Evolutionary conservation across 306 rosid species (phyloP), one percentile per base, ranked within the genome.

Genomic region (Biancaea sappan): DNA sequence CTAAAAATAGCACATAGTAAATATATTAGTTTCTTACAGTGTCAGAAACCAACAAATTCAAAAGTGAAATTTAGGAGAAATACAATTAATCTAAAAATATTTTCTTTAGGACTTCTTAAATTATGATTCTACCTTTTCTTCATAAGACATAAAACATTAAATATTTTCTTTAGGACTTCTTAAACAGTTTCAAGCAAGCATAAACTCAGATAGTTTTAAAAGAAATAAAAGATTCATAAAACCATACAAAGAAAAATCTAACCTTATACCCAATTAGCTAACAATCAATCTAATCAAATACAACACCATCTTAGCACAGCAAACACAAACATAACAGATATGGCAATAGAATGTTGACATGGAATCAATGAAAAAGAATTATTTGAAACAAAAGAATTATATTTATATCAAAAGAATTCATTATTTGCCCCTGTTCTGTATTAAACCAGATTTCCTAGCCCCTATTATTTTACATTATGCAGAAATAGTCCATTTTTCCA

Each of bases 161-260:
- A n/a, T n/a, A n/a, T n/a, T n/a, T n/a, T n/a, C n/a, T 8, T 68
- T 64, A 65, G 47, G 86, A 75, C 88, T 86, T 88, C 82, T 85
- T 86, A n/a, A 94, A 54, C 79, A 87, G 67, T 69, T 48, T 81
- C 98, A 91, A 79, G 69, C 59, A 68, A 67, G 9, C 66, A 81
- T 13, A 32, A 67, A 63, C 12, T 31, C 79, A 71, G n/a, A 63
- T 47, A n/a, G 53, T 48, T 10, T 83, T 77, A 85, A 77, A 43
- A 69, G 59, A 78, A 71, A 72, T 24, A 46, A 63, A 32, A 13
- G 68, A 79, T 44, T 48, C 43, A 51, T 3, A 63, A 57, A 60
- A 60, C 53, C n/a, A 65, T 15, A 12, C 38, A 71, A 71, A 58
- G 64, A 62, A 15, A 63, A 31, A 74, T 35, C 59, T n/a, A 50